Evolutionary conservation across 169 alveolate species (phyloP).

Genomic region (Perkinsus marinus): DNA sequence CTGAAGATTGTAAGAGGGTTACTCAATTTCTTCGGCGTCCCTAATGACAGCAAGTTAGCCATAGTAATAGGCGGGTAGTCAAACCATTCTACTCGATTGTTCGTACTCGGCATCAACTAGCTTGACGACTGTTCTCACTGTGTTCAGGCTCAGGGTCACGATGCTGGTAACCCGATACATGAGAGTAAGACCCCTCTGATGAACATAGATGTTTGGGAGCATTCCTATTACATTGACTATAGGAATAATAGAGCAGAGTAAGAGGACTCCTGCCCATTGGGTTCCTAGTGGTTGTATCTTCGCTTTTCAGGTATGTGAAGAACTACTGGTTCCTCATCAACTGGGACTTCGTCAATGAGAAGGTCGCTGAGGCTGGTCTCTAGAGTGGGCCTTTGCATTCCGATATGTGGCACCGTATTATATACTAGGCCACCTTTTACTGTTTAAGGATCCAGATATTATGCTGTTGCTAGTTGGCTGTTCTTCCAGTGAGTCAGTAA

Average conservation of each 20-base stretch:
- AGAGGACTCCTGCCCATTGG: not conserved
- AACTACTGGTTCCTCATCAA: conserved; percentile 63
- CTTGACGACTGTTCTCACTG: too few species aligned
- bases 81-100: not conserved
- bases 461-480: not conserved
- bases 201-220: conserved; percentile 82
- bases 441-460: not conserved
- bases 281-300: not conserved
- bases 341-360: conserved; percentile 60
- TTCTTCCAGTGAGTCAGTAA: too few species aligned
- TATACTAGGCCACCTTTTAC: not conserved
- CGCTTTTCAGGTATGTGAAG: not conserved
- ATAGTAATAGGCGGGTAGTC: not conserved
- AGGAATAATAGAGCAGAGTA: conserved; percentile 47
- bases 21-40: not conserved
- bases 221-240: conserved; percentile 75
- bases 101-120: too few species aligned
- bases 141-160: conserved; percentile 31
- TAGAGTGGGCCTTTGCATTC: not conserved
- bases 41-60: not conserved
- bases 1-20: conserved; percentile 51
- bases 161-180: conserved; percentile 51
- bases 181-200: conserved; percentile 48
- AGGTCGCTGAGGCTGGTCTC: conserved; percentile 9
- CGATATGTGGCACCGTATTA: not conserved